These are phyloP conservation scores for Yueomyces sinensis DNA, from an alignment of 805 yeast genomes.

Conservation along the genomic window DNA sequence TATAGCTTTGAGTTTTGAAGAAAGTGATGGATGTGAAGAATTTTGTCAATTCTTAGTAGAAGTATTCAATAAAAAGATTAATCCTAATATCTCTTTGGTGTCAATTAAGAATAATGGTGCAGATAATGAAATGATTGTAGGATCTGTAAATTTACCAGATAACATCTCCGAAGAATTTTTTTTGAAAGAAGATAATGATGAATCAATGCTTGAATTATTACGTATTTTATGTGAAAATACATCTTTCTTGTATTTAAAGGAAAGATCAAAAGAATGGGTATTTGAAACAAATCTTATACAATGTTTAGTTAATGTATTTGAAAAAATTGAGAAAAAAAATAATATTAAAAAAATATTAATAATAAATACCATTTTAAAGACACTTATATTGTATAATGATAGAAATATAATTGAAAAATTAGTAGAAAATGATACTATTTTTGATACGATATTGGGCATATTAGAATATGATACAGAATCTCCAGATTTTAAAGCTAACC, in stretches of 20 bases:
- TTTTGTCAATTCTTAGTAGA: slow-evolving; percentile 68
- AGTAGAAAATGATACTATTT: slow-evolving; percentile 36
- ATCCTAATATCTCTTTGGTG: slow-evolving; percentile 56
- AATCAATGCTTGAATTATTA: slow-evolving; percentile 32
- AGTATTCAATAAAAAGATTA: slow-evolving; percentile 42
- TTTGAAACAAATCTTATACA: slow-evolving; percentile 29
- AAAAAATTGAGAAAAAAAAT: slow-evolving; percentile 39
- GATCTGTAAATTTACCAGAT: slow-evolving; percentile 62
- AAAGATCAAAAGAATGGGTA: slow-evolving; percentile 47
- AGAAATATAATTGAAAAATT: slow-evolving; percentile 43
- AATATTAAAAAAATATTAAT: slow-evolving; percentile 45
- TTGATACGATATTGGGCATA: slow-evolving; percentile 56
- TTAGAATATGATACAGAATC: slow-evolving; percentile 84
- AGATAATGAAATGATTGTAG: slow-evolving; percentile 63
- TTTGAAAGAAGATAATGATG: slow-evolving; percentile 30
- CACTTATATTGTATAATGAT: slow-evolving; percentile 61
- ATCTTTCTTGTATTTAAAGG: slow-evolving; percentile 43
- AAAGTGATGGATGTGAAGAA: slow-evolving; percentile 75
- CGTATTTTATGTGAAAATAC: slow-evolving; percentile 48
- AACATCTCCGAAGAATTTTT: too few relatives aligned
- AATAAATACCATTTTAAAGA: slow-evolving; percentile 62
- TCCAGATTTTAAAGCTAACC: slow-evolving; percentile 69
- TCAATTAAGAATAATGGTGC: slow-evolving; percentile 39
- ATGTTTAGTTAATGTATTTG: slow-evolving; percentile 39
- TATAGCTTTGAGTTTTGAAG: slow-evolving; percentile 85